These are phyloP conservation scores for Umbellularia californica DNA, from an alignment of 164 flowering plant species.

Conservation along the genomic window DNA sequence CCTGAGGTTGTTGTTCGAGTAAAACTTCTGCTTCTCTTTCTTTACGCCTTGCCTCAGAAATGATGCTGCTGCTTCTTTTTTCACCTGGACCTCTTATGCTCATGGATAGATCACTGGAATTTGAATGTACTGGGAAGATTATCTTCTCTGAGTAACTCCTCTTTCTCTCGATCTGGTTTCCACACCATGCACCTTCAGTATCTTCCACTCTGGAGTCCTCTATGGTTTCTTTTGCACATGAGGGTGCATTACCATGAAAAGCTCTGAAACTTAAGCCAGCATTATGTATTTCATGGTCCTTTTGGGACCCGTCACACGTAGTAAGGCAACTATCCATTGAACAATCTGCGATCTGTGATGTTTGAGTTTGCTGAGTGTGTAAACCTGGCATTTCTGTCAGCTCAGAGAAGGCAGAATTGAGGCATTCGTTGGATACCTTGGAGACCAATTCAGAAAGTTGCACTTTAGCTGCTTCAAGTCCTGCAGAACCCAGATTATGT, in stretches of 20 bases:
- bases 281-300: conserved; percentile 50
- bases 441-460: conserved; percentile 76
- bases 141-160: conserved; percentile 28
- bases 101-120: conserved; percentile 46
- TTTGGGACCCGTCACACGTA: conserved; percentile 58
- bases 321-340: conserved; percentile 80
- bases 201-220: conserved; percentile 27
- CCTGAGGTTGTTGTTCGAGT: conserved; percentile 15
- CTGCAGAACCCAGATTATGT: conserved; percentile 60
- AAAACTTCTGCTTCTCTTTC: conserved; percentile 20
- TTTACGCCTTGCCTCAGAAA: conserved; percentile 25
- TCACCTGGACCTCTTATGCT: conserved; percentile 45
- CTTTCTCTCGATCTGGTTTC: conserved; percentile 33
- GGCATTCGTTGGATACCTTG: conserved; percentile 65
- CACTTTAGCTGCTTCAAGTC: conserved; percentile 71
- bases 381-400: conserved; percentile 41
- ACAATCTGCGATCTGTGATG: conserved; percentile 47
- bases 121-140: conserved; percentile 24
- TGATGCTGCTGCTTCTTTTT: conserved; percentile 24
- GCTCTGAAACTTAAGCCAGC: conserved; percentile 35
- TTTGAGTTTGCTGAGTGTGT: conserved; percentile 50
- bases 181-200: conserved; percentile 30
- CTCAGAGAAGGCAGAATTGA: conserved; percentile 51
- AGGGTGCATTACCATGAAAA: conserved; percentile 16
- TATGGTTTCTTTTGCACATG: conserved; percentile 27